These are phyloP conservation scores for Exophiala mesophila DNA, from an alignment of 2,329 filamentous ascomycete species.

Conservation along the genomic window DNA sequence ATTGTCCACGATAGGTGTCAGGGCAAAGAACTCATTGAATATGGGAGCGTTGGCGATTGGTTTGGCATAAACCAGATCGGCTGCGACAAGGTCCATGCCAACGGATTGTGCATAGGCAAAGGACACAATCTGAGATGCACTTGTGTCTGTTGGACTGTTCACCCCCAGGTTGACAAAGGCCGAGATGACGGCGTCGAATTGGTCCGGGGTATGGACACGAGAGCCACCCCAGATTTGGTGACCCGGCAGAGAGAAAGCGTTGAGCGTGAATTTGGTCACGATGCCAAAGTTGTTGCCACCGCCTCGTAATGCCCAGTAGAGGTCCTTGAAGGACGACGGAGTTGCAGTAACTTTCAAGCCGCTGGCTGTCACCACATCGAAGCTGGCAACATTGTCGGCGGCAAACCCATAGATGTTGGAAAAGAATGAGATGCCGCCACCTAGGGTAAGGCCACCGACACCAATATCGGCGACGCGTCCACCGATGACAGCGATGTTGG, in stretches of 20 bases:
- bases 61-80: slow-evolving; percentile 37
- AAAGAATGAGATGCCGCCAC: slow-evolving; percentile 25
- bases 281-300: slow-evolving; percentile 38
- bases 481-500: slow-evolving; percentile 32
- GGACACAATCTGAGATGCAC: slow-evolving; percentile 34
- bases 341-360: slow-evolving; percentile 33
- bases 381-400: slow-evolving; percentile 25
- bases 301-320: slow-evolving; percentile 40
- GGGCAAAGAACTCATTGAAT: slow-evolving; percentile 35
- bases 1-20: slow-evolving; percentile 30
- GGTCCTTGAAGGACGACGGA: slow-evolving; percentile 29
- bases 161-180: slow-evolving; percentile 32
- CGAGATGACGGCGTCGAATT: slow-evolving; percentile 30
- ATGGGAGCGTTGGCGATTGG: slow-evolving; percentile 34
- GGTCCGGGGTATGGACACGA: slow-evolving; percentile 14
- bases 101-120: slow-evolving; percentile 27
- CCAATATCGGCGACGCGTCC: slow-evolving; percentile 31
- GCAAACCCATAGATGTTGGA: slow-evolving; percentile 22
- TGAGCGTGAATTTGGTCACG: slow-evolving; percentile 39
- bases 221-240: slow-evolving; percentile 21
- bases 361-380: slow-evolving; percentile 23
- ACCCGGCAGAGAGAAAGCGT: slow-evolving; percentile 22
- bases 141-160: slow-evolving; percentile 32
- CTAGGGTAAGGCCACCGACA: slow-evolving; percentile 28
- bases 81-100: slow-evolving; percentile 27